Evolutionary conservation across 352 stramenopile species (phyloP), one percentile per base, ranked within the genome.

Genomic region (Phytopythium litorale): DNA sequence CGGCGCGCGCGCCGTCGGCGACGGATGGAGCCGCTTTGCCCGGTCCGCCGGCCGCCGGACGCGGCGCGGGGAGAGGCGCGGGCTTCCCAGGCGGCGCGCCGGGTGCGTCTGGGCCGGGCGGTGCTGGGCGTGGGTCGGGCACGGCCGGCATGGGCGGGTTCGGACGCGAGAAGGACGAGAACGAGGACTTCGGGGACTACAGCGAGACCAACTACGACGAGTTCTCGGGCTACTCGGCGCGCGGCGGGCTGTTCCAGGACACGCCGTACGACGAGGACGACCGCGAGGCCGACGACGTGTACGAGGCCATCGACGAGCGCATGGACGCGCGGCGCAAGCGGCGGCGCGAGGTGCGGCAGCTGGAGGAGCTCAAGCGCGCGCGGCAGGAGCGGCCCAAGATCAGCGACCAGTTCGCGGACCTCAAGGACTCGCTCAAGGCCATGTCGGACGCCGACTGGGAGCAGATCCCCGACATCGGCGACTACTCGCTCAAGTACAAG

Each of bases 251-350:
- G 40, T 97, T 97, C 67, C 84, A 97, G 62, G 84, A 98, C 68
- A 89, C 81, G 32, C 87, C 90, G 53, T 99, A 99, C 72, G 97
- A 99, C 64, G 78, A 98, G 54, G 97, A 99, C 58, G 97, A 99
- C 78, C 79, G 89, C 35, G 96, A 99, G 71, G 97, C 97, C 7
- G 97, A 99, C 75, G 78, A 88, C 54, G 92, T 99, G 23, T 99
- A 98, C 73, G 92, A 96, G 55, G 62, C 82, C 15, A 94, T 99
- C 60, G 96, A 99, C 69, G 94, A 98, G 68, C 86, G 94, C 56
- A 98, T 99, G 94, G 95, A 98, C 69, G 77, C 75, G 37, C 68
- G 88, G 33, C 87, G 92, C 38, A 98, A 98, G 71, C 81, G 94
- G 21, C 76, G 87, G 8, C 76, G 92, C 50, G 83, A 98, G 73